Evolutionary conservation across 1,284 basidiomycete species (phyloP), one percentile per base, ranked within the genome.

Genomic region (Rhodotorula sp.): DNA sequence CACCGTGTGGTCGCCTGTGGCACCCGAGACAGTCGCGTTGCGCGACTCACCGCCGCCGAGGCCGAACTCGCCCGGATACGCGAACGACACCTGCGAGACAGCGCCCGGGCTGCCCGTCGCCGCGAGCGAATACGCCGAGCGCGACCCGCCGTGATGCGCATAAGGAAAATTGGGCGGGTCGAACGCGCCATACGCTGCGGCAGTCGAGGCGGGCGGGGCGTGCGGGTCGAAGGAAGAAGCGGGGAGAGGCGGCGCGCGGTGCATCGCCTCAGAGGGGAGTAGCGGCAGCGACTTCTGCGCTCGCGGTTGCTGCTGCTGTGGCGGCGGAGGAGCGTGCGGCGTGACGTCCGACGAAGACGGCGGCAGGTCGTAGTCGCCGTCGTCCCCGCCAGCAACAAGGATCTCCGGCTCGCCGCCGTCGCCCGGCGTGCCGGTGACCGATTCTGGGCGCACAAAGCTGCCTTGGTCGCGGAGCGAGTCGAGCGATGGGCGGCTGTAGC

Each of bases 91-190:
- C 17, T 56, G 54, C 39, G 61, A 63, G n/a, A 7, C 10, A 21
- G 44, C 6, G 53, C 15, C 51, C n/a, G 59, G 48, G 17, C 55
- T 44, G 13, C 9, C 44, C 5, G 44, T 57, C 19, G 68, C 58
- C n/a, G 32, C 64, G 66, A 72, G 63, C 32, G 70, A 66, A 41
- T 68, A 67, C 37, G 66, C 66, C 27, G 70, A 72, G 25, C 70
- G 58, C 8, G 70, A 65, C 0, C 48, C 70, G 46, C 27, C 50
- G 36, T 61, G 39, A 50, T 68, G 41, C 7, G 61, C 46, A 51
- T 68, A 62, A 0, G 70, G 66, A 3, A 41, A 37, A 27, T 53
- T 41, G 7, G 59, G 37, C 36, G 54, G 29, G 10, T n/a, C 25
- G 9, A 48, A 27, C 6, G 17, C 29, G n/a, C 9, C 44, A 34